phyloP scores from a whole-genome alignment of 495 filamentous ascomycete genomes.

The Penicillium manginii region DNA sequence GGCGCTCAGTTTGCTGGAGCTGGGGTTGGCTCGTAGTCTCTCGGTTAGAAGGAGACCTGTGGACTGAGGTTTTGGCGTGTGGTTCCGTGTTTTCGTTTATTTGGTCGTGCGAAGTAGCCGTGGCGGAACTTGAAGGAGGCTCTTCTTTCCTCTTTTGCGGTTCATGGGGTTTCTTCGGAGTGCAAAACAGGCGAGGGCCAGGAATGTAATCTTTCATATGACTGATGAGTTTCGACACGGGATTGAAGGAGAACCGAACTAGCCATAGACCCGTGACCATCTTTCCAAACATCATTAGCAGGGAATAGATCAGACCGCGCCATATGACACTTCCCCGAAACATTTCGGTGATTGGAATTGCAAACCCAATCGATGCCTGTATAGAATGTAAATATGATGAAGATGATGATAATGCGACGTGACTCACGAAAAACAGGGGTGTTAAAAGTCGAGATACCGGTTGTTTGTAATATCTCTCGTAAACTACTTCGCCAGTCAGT shows the following conservation, averaged over 20 bases:
- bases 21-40: not conserved
- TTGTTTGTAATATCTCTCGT: constrained; percentile 58
- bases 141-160: constrained; percentile 5
- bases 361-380: constrained; percentile 75
- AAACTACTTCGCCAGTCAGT: constrained; percentile 46
- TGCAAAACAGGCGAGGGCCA: constrained; percentile 13
- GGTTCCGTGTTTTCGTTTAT: not conserved
- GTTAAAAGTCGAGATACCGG: constrained; percentile 59
- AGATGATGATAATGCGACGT: not conserved
- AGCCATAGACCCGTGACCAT: constrained; percentile 66
- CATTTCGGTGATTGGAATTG: constrained; percentile 73
- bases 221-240: constrained; percentile 11
- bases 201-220: constrained; percentile 13
- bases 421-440: constrained; percentile 74
- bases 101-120: not conserved
- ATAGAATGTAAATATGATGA: not conserved
- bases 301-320: constrained; percentile 71
- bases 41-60: not conserved
- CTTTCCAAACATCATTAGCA: constrained; percentile 73
- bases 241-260: constrained; percentile 45
- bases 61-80: not conserved
- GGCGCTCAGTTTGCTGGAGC: not conserved
- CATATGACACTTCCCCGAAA: constrained; percentile 66
- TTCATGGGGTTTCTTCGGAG: not conserved
- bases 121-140: not conserved